phyloP scores from a whole-genome alignment of 1,284 basidiomycete genomes.

The Malassezia furfur region DNA sequence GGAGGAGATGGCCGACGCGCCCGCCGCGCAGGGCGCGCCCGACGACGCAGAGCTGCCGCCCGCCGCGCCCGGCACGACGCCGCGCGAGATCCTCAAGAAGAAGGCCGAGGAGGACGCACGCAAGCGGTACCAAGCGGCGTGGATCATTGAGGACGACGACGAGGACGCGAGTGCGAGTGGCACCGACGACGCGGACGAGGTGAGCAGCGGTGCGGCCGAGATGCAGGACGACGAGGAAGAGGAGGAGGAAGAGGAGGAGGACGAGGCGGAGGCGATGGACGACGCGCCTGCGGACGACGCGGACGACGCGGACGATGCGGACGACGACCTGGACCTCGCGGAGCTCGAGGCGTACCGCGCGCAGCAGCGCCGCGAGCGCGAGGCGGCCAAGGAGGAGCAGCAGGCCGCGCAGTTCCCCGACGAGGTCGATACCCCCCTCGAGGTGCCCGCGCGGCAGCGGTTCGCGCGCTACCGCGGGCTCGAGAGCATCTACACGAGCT shows the following conservation, averaged over 20 bases:
- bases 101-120: constrained; percentile 50
- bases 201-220: constrained; percentile 65
- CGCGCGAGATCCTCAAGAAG: constrained; percentile 34
- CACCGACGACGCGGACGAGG: constrained; percentile 52
- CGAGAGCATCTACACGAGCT: constrained; percentile 82
- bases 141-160: constrained; percentile 42
- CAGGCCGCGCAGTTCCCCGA: constrained; percentile 83
- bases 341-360: constrained; percentile 58
- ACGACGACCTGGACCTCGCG: constrained; percentile 49
- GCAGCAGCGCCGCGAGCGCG: constrained; percentile 71
- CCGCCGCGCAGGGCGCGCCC: background rate
- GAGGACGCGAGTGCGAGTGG: constrained; percentile 44
- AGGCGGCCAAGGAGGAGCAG: constrained; percentile 57
- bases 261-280: constrained; percentile 68
- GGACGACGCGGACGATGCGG: constrained; percentile 59
- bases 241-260: constrained; percentile 37
- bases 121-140: constrained; percentile 38
- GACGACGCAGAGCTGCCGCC: constrained; percentile 32
- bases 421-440: constrained; percentile 90
- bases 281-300: constrained; percentile 51
- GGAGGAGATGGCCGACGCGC: constrained; percentile 65
- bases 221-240: constrained; percentile 28
- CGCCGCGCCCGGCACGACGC: constrained; percentile 49
- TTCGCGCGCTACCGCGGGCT: constrained; percentile 89
- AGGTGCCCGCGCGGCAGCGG: constrained; percentile 70